These are phyloP conservation scores for Cetraspora pellucida DNA, from an alignment of 192 early-diverging fungal genomes.

Conservation along the genomic window DNA sequence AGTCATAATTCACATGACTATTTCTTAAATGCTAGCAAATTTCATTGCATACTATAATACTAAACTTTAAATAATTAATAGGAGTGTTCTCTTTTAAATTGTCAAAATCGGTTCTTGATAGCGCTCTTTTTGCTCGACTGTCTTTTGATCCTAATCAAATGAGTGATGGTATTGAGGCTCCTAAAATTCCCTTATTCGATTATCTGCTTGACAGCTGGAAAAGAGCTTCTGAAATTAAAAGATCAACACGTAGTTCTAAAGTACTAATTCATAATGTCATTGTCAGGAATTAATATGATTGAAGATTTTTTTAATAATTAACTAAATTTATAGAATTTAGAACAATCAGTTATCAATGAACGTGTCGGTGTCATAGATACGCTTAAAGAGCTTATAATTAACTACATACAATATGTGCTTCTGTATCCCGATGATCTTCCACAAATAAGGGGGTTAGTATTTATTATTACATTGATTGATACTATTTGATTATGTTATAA, in stretches of 20 bases:
- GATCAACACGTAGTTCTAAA: constrained; percentile 47
- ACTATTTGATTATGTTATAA: neutral
- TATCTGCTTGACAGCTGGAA: constrained; percentile 72
- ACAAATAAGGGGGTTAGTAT: constrained; percentile 58
- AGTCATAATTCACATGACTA: neutral
- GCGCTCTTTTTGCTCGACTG: constrained; percentile 70
- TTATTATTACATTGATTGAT: constrained; percentile 18
- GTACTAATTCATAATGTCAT: constrained; percentile 36
- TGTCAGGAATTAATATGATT: constrained; percentile 21
- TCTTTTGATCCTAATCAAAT: constrained; percentile 58
- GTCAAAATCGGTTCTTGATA: constrained; percentile 60
- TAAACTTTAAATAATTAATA: constrained; percentile 35
- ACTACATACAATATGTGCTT: constrained; percentile 81
- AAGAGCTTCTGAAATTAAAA: constrained; percentile 50
- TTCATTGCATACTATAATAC: neutral
- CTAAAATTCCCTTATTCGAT: constrained; percentile 52
- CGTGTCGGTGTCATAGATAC: constrained; percentile 63
- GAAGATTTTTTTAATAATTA: constrained; percentile 4
- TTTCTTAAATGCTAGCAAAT: constrained; percentile 17
- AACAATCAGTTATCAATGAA: constrained; percentile 54
- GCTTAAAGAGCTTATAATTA: constrained; percentile 68
- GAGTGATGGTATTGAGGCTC: constrained; percentile 40
- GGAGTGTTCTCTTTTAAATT: constrained; percentile 47
- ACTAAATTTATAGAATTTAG: constrained; percentile 45
- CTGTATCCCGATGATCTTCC: constrained; percentile 92